Evolutionary conservation across 1,139 yeast species (phyloP), one percentile per base, ranked within the genome.

Genomic region (Pichia sp.): DNA sequence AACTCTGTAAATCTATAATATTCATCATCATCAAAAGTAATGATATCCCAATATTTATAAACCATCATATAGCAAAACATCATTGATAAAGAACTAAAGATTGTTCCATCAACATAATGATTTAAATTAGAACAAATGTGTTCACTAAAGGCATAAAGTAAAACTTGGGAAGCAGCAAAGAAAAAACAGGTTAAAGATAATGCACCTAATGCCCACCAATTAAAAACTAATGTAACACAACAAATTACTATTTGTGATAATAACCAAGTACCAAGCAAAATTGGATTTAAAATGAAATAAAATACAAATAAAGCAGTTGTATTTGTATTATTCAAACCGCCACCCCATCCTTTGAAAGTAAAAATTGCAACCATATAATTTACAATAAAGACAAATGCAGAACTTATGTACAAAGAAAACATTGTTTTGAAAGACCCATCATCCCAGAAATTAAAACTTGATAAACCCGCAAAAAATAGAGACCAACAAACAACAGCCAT

Each of bases 21-120:
- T 64, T 91, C 98, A 56, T 89, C 76, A 61, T 91, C 97, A 57
- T 91, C 97, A 46, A 80, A 78, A n/a, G 97, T 91, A 41, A 91
- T 82, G 76, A 87, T 85, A 56, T 89, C 96, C 96, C 97, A 91
- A 54, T 80, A 86, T 64, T 91, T 89, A 68, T 88, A 89, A 43
- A 89, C 70, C 97, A 91, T 89, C 95, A 91, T 88, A 42, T 83
- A 68, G 7, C 95, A 74, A 55, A 87, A 84, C 38, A 87, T 61
- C 59, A 85, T 86, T 57, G 95, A 78, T 34, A 86, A 56, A 26
- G 93, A 74, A 20, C 89, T 94, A 56, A 89, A 85, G 60, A 89
- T 83, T 26, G 87, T 63, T 1, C 97, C 97, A 56, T 91, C 98
- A 22, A 88, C 70, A 59, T 89, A 91, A 62, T 91, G 98, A 35